These are phyloP conservation scores for Huntiella abstrusa DNA, from an alignment of 2,329 filamentous ascomycete genomes.

Conservation along the genomic window DNA sequence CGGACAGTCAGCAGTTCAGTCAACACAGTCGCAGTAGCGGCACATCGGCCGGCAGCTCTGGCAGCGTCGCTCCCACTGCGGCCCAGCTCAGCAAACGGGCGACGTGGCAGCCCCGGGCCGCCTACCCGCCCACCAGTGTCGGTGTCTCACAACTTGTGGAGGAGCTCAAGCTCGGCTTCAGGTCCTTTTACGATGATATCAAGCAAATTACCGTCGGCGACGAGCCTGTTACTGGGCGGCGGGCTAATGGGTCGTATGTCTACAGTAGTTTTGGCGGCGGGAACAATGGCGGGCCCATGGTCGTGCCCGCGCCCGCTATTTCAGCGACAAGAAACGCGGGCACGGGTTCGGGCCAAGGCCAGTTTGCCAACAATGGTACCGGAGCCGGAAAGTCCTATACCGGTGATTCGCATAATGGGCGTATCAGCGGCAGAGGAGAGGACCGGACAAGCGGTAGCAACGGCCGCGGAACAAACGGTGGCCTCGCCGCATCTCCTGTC, in stretches of 20 bases:
- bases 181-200: slow-evolving; percentile 90
- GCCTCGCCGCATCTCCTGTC: slow-evolving; percentile 11
- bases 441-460: slow-evolving; percentile 9
- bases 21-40: slow-evolving; percentile 1
- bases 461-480: slow-evolving; percentile 17
- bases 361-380: too few relatives aligned
- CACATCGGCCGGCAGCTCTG: slow-evolving; percentile 14
- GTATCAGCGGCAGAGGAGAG: slow-evolving; percentile 12
- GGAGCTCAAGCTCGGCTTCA: slow-evolving; percentile 75
- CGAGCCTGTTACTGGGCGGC: slow-evolving; percentile 49
- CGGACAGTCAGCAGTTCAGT: not conserved
- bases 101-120: slow-evolving; percentile 35
- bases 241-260: slow-evolving; percentile 12
- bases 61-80: not conserved
- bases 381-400: slow-evolving; percentile 12
- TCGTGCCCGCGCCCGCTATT: slow-evolving; percentile 1
- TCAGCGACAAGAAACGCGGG: slow-evolving; percentile 1
- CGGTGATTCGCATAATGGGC: slow-evolving; percentile 28
- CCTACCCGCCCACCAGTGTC: slow-evolving; percentile 21
- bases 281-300: not conserved
- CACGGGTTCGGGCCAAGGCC: not conserved
- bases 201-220: slow-evolving; percentile 91
- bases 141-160: slow-evolving; percentile 61
- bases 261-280: slow-evolving; percentile 3
- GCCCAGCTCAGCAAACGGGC: slow-evolving; percentile 33